Conservation (phyloP, 345 rosid genomes). For the Pistacia atlantica region DNA sequence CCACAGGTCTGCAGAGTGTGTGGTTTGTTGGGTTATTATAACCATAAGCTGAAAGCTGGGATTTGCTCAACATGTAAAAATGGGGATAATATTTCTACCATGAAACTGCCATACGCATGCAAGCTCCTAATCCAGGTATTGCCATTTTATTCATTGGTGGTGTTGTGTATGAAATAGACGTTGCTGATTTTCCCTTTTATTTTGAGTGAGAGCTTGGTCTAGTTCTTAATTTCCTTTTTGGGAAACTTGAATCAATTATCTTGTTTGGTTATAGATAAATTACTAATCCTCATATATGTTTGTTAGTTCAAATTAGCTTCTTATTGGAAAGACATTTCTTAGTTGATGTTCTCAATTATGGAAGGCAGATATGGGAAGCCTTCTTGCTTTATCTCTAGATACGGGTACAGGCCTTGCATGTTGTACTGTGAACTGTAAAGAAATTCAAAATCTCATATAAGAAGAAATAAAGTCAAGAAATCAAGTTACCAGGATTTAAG, state of each 20-base stretch:
- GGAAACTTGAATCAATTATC: not conserved
- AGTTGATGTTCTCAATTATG: no score
- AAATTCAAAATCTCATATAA: no score
- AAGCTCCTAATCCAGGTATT: conserved; percentile 88
- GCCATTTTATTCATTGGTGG: not conserved
- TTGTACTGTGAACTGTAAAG: no score
- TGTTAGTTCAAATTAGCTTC: no score
- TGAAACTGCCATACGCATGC: conserved; percentile 94
- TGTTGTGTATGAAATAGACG: not conserved
- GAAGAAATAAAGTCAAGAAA: no score
- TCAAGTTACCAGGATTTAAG: no score
- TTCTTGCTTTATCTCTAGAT: no score
- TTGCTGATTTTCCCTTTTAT: not conserved
- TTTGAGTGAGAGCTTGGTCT: not conserved
- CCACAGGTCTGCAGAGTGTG: conserved; percentile 84
- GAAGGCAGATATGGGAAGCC: no score
- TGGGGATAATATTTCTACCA: conserved; percentile 76
- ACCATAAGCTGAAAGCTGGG: conserved; percentile 73
- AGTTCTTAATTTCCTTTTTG: not conserved
- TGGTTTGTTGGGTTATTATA: conserved; percentile 86
- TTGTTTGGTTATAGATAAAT: not conserved
- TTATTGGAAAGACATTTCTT: no score
- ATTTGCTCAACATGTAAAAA: conserved; percentile 78
- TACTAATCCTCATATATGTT: no score
- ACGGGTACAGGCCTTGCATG: no score